Evolutionary conservation across 495 filamentous ascomycete species (phyloP).

Genomic region (Hypoxylon crocopeplum): DNA sequence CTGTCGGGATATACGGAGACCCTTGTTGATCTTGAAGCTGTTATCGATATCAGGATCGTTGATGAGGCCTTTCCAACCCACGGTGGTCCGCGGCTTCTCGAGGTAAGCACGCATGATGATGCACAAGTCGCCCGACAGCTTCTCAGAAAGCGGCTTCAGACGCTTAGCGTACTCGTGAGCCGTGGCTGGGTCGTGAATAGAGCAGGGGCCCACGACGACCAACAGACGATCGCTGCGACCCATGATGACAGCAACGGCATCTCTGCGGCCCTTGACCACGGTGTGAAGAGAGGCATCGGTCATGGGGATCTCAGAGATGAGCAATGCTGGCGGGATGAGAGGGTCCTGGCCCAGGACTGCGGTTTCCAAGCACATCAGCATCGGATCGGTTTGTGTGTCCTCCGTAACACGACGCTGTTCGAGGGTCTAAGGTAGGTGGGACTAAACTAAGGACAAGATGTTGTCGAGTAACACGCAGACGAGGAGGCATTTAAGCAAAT

Average conservation of each 20-base stretch:
- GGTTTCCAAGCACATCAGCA: conserved; percentile 39
- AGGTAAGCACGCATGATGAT: conserved; percentile 99
- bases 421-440: conserved; percentile 7
- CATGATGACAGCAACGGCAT: conserved; percentile 84
- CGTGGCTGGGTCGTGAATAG: conserved; percentile 89
- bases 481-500: background rate
- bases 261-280: conserved; percentile 81
- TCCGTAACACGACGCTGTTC: background rate
- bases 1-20: conserved; percentile 83
- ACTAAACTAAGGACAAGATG: conserved; percentile 4
- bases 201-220: conserved; percentile 94
- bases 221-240: conserved; percentile 82
- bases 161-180: conserved; percentile 86
- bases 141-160: conserved; percentile 74
- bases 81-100: conserved; percentile 98
- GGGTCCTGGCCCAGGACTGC: conserved; percentile 91
- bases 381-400: conserved; percentile 7
- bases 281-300: conserved; percentile 67
- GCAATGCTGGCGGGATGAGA: conserved; percentile 85
- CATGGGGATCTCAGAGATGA: conserved; percentile 87
- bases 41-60: conserved; percentile 98
- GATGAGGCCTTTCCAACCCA: conserved; percentile 99
- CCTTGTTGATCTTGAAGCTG: conserved; percentile 99
- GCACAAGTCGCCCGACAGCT: conserved; percentile 80
- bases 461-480: conserved; percentile 15